Conservation (phyloP, 805 yeast species). For the Starmerella bacillaris region DNA sequence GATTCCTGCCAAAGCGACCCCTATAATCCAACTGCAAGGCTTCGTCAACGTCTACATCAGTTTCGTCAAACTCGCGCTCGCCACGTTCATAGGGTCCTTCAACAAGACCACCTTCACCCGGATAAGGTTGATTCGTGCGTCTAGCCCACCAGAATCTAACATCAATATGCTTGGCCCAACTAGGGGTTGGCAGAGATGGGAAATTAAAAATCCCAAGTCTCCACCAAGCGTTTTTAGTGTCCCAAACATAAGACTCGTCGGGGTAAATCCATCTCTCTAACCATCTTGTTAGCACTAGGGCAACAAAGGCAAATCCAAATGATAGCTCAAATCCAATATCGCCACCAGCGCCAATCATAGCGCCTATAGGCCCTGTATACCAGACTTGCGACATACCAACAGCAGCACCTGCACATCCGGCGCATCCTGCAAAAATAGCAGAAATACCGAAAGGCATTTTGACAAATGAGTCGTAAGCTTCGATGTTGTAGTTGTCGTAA, state of each 20-base stretch:
- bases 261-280: conserved; percentile 15
- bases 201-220: conserved; percentile 6
- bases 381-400: conserved; percentile 77
- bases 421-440: conserved; percentile 57
- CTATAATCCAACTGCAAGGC: not conserved
- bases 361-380: conserved; percentile 57
- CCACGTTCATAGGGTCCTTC: conserved; percentile 2
- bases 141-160: conserved; percentile 13
- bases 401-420: conserved; percentile 73
- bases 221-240: conserved; percentile 17
- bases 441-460: conserved; percentile 62
- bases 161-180: conserved; percentile 10
- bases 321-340: conserved; percentile 78
- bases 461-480: conserved; percentile 38
- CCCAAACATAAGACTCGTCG: conserved; percentile 15
- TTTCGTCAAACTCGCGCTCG: not conserved
- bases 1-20: conserved; percentile 6
- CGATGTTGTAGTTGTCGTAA: conserved; percentile 41
- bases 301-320: conserved; percentile 45
- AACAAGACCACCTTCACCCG: conserved; percentile 13
- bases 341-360: conserved; percentile 55
- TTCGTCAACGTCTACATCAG: not conserved
- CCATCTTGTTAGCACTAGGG: conserved; percentile 18
- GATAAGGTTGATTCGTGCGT: conserved; percentile 7
- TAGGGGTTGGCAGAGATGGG: conserved; percentile 8